Evolutionary conservation across 805 yeast species (phyloP).

Genomic region (Kuraishia borneana): DNA sequence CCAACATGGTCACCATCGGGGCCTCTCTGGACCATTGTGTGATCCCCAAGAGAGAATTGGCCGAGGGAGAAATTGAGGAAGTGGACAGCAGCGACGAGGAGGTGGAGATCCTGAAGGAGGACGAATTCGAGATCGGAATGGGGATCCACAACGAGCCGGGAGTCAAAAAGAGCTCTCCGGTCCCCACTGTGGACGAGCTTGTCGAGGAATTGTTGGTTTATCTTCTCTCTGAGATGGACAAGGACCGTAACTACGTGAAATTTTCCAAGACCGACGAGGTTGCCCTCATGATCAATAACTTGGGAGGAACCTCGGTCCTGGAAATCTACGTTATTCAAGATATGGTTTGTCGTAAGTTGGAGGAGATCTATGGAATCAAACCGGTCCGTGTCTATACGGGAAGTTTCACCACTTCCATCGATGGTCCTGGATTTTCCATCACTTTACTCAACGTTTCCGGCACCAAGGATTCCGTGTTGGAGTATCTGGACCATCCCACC

Average conservation of each 20-base stretch:
- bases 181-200: slow-evolving; percentile 61
- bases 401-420: slow-evolving; percentile 78
- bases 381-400: slow-evolving; percentile 70
- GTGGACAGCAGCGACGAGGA: slow-evolving; percentile 23
- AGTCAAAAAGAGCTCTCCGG: slow-evolving; percentile 44
- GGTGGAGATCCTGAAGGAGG: slow-evolving; percentile 31
- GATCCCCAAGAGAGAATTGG: slow-evolving; percentile 71
- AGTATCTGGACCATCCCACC: slow-evolving; percentile 58
- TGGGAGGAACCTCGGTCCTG: slow-evolving; percentile 82
- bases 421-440: slow-evolving; percentile 86
- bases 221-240: slow-evolving; percentile 50
- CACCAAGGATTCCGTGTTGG: slow-evolving; percentile 28
- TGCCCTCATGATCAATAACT: slow-evolving; percentile 65
- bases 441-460: slow-evolving; percentile 61
- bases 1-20: slow-evolving; percentile 73
- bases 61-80: slow-evolving; percentile 11
- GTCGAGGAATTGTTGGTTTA: slow-evolving; percentile 48
- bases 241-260: slow-evolving; percentile 72
- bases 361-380: slow-evolving; percentile 35
- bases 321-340: slow-evolving; percentile 68
- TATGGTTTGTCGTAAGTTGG: slow-evolving; percentile 41
- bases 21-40: slow-evolving; percentile 83
- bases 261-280: slow-evolving; percentile 51
- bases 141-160: slow-evolving; percentile 97
- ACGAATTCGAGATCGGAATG: slow-evolving; percentile 84